A percentile compares a stretch with the other conserved stretches of the same genome.
Evolutionary conservation across 2,329 filamentous ascomycete species (phyloP).

Genomic region (Cryoendolithus antarcticus): DNA sequence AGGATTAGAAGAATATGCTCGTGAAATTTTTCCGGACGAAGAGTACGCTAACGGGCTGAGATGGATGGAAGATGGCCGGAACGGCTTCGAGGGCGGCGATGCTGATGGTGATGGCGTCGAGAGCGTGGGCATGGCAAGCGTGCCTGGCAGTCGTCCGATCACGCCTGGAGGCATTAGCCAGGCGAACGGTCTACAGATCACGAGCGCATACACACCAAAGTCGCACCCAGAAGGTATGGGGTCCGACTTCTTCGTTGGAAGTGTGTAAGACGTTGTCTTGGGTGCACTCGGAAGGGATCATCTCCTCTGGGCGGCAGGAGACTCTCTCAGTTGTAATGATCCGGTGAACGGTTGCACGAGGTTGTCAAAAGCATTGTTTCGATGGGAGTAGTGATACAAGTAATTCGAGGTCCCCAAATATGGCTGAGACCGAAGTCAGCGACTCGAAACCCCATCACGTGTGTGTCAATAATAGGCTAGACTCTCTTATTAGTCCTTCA

Average conservation of each 20-base stretch:
- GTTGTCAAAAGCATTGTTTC: too few species aligned
- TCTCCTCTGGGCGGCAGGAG: too few species aligned
- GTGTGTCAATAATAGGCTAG: too few species aligned
- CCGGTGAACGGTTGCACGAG: too few species aligned
- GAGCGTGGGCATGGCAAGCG: not conserved
- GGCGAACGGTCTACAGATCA: conserved; percentile 13
- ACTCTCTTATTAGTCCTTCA: too few species aligned
- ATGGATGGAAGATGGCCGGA: conserved; percentile 59
- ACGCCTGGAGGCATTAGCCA: conserved; percentile 12
- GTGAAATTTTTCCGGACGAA: conserved; percentile 87
- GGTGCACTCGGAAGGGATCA: too few species aligned
- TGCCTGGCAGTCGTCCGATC: conserved; percentile 13
- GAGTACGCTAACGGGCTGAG: conserved; percentile 86
- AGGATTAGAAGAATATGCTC: conserved; percentile 84
- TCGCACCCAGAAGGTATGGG: conserved; percentile 20
- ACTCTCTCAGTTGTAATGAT: too few species aligned
- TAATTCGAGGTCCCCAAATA: too few species aligned
- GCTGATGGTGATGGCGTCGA: not conserved
- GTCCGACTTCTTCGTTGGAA: conserved; percentile 20
- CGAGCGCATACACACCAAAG: conserved; percentile 19
- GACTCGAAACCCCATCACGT: too few species aligned
- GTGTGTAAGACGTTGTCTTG: not conserved
- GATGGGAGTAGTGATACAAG: too few species aligned
- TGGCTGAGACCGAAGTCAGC: too few species aligned
- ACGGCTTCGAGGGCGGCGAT: not conserved